Evolutionary conservation across 2,329 filamentous ascomycete species (phyloP), one percentile per base, ranked within the genome.

Genomic region (Ceratocystis albifundus): DNA sequence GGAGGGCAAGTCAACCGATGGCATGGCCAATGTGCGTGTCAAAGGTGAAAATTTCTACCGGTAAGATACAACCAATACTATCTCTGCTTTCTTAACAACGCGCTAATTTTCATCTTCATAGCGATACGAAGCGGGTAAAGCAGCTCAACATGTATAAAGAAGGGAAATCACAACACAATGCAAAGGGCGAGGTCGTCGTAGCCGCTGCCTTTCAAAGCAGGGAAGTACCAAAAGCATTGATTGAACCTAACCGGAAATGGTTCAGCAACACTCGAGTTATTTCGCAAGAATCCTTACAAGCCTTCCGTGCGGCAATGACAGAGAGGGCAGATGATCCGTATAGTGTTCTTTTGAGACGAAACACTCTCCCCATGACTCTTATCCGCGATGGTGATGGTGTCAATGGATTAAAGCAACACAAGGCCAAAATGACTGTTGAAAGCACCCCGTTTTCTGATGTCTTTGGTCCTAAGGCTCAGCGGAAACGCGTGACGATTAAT

Each of bases 11-110:
- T 84, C 83, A 62, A 84, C 84, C 71, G 88, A 94, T 84, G 90
- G 90, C 75, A 90, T 96, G 84, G 86, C 79, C 72, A 97, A 97
- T 79, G 89, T 97, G 74, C 90, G 87, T 73, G 82, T 86, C 72
- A 99, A 99, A 80, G 94, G 94, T 78, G 93, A 97, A 82, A 97
- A 97, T 80, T 99, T 97, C 80, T 97, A 97, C 80, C 86, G 89
- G 82, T 88, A 79, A 70, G 80, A 69, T 44, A 20, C 63, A n/a
- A 4, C 30, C 3, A n/a, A 25, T 22, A 20, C 30, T 63, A 53
- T 68, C 61, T 22, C 32, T 25, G 4, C 28, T 15, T 59, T 25
- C 17, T 36, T 46, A 36, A 48, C 30, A 25, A 44, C 44, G 36
- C 59, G 65, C 66, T 68, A 68, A 70, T 68, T 36, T 1, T 41